Percentiles rank a stretch among this genome's conserved stretches.
Conservation (phyloP, 148 eudicot species). For the Rhododendron simsii region DNA sequence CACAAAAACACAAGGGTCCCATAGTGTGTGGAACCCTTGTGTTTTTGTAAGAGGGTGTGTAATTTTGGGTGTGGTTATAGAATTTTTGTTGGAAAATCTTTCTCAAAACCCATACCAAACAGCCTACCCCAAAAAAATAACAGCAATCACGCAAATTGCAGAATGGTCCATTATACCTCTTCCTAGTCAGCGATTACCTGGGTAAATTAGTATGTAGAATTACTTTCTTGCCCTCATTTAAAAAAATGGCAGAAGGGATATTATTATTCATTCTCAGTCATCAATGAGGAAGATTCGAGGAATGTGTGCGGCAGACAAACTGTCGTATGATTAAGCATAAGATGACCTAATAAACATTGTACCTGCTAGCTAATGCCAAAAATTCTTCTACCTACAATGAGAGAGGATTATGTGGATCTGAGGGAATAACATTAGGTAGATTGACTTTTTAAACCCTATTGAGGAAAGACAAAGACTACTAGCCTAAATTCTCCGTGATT, state of each 20-base stretch:
- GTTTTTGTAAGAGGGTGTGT: too few relatives aligned
- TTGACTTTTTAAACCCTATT: background rate
- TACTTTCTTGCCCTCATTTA: too few relatives aligned
- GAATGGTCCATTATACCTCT: too few relatives aligned
- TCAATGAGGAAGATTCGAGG: background rate
- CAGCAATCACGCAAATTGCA: too few relatives aligned
- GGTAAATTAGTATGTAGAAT: too few relatives aligned
- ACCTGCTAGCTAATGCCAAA: background rate
- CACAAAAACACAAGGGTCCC: too few relatives aligned
- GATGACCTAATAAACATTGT: background rate
- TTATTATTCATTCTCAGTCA: background rate
- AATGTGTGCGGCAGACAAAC: background rate
- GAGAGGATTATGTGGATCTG: background rate
- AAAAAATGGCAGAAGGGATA: background rate
- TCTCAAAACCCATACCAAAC: too few relatives aligned
- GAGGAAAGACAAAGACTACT: background rate
- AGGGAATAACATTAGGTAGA: background rate
- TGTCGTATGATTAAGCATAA: background rate
- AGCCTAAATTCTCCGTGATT: background rate
- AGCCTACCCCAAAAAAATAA: too few relatives aligned
- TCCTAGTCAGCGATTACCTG: too few relatives aligned
- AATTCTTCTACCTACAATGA: background rate
- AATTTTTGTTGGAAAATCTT: too few relatives aligned
- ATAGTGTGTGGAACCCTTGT: too few relatives aligned
- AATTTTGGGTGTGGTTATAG: too few relatives aligned